These are phyloP conservation scores for Sporopachydermia cereana DNA, from an alignment of 1,139 yeast species.

Conservation along the genomic window DNA sequence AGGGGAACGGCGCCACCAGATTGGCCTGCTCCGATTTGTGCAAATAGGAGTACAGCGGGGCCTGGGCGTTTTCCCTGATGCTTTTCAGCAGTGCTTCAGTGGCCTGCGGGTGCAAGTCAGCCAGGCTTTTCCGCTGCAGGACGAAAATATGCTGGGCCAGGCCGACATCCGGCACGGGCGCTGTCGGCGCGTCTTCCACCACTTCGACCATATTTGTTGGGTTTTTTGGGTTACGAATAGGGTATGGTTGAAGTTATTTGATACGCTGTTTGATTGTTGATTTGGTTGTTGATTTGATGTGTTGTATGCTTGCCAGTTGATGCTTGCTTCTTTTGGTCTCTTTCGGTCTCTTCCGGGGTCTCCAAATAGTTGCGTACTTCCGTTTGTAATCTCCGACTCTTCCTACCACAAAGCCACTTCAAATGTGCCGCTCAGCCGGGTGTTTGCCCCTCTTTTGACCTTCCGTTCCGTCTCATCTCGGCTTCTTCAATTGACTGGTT, in stretches of 20 bases:
- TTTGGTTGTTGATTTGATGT: no score
- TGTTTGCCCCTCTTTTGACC: no score
- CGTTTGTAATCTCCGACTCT: no score
- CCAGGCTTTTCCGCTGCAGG: slow-evolving; percentile 32
- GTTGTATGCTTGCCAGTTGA: not conserved
- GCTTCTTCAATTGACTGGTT: no score
- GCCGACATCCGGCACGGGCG: slow-evolving; percentile 66
- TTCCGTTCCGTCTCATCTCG: no score
- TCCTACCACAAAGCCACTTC: no score
- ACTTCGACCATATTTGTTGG: slow-evolving; percentile 3
- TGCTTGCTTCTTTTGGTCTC: not conserved
- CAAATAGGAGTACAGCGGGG: slow-evolving; percentile 74
- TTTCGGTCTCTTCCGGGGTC: no score
- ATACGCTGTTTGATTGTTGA: no score
- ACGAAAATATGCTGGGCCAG: slow-evolving; percentile 71
- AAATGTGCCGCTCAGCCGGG: no score
- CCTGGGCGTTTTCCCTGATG: slow-evolving; percentile 54
- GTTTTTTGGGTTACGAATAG: no score
- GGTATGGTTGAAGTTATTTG: no score
- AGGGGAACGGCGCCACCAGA: slow-evolving; percentile 25
- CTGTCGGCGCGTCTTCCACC: slow-evolving; percentile 22
- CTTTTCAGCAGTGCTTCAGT: slow-evolving; percentile 36
- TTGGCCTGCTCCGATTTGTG: slow-evolving; percentile 32
- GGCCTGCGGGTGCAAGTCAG: slow-evolving; percentile 31
- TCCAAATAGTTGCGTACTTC: no score